phyloP scores from a whole-genome alignment of 371 early-diverging fungal genomes.

The Mucor lusitanicus region DNA sequence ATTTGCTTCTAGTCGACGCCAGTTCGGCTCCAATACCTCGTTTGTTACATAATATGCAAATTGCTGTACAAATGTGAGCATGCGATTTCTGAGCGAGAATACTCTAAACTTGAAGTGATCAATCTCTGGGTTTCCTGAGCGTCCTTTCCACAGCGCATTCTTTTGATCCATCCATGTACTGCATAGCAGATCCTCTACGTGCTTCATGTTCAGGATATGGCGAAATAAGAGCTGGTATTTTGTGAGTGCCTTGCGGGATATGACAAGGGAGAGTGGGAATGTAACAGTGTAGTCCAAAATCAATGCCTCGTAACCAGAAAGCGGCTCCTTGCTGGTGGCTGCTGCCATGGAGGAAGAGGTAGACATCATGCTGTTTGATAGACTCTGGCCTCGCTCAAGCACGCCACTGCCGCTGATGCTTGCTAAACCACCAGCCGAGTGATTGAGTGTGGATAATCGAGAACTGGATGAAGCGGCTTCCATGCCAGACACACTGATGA shows the following conservation, averaged over 20 bases:
- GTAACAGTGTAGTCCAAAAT: constrained; percentile 74
- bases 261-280: constrained; percentile 89
- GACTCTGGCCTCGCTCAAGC: constrained; percentile 32
- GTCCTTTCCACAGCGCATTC: constrained; percentile 33
- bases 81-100: constrained; percentile 71
- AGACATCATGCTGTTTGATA: constrained; percentile 18
- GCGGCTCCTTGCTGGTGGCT: not conserved
- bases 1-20: constrained; percentile 66
- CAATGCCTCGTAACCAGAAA: constrained; percentile 76
- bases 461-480: constrained; percentile 17
- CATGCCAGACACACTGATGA: constrained; percentile 57
- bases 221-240: constrained; percentile 94
- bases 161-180: constrained; percentile 74
- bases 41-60: constrained; percentile 82
- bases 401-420: no score
- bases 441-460: not conserved
- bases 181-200: constrained; percentile 79
- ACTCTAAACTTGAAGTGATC: constrained; percentile 65
- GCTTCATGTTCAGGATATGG: constrained; percentile 83
- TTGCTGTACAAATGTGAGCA: constrained; percentile 87
- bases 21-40: constrained; percentile 91
- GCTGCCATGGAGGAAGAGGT: not conserved
- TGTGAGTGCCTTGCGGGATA: constrained; percentile 78
- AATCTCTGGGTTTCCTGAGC: constrained; percentile 33
- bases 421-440: not conserved